These are phyloP conservation scores for Coemansia sp. DNA, from an alignment of 192 early-diverging fungal genomes.

Conservation along the genomic window DNA sequence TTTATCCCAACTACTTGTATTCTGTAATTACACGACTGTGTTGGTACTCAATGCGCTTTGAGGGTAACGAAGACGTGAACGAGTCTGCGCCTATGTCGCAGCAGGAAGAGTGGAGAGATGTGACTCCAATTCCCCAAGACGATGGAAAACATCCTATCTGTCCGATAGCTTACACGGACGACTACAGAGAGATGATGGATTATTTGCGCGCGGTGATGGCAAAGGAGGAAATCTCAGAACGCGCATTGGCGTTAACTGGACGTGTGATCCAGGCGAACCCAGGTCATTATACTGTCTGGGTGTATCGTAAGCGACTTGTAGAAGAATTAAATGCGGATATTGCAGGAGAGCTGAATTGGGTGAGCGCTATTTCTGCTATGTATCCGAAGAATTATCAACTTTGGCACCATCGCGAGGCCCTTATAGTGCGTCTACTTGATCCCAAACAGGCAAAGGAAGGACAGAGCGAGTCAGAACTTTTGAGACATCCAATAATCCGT, in stretches of 20 bases:
- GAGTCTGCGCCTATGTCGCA: constrained; percentile 21
- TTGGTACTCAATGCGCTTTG: constrained; percentile 6
- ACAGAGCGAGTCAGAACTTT: constrained; percentile 35
- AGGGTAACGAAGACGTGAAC: constrained; percentile 6
- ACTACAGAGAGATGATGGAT: constrained; percentile 64
- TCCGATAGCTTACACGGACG: constrained; percentile 50
- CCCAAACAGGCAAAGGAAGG: constrained; percentile 10
- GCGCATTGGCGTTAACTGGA: constrained; percentile 80
- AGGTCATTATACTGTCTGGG: constrained; percentile 95
- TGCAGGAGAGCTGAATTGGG: constrained; percentile 72
- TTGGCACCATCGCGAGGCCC: constrained; percentile 65
- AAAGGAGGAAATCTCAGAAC: constrained; percentile 69
- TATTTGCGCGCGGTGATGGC: constrained; percentile 80
- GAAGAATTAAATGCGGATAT: constrained; percentile 67
- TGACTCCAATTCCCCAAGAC: constrained; percentile 44
- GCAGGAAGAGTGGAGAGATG: constrained; percentile 44
- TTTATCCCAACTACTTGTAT: not conserved
- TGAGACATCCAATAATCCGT: constrained; percentile 46
- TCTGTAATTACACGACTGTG: not conserved
- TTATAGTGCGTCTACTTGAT: constrained; percentile 28
- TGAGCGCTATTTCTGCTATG: constrained; percentile 66
- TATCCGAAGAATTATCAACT: constrained; percentile 95
- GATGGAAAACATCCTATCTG: constrained; percentile 34
- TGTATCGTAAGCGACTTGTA: constrained; percentile 82
- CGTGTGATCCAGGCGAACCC: constrained; percentile 83